Evolutionary conservation across 148 eudicot genomes (phyloP).

Genomic region (Arbutus unedo): DNA sequence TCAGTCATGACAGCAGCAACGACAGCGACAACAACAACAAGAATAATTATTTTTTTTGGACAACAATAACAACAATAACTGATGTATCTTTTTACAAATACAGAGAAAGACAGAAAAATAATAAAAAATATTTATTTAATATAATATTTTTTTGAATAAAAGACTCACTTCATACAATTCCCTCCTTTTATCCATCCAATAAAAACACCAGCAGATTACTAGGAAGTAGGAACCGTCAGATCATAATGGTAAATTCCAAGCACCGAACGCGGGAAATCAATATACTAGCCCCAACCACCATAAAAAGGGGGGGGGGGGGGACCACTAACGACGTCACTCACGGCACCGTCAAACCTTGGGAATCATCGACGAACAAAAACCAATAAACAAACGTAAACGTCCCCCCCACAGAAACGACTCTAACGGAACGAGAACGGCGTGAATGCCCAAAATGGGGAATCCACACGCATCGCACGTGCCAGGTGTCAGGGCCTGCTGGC

Average conservation of each 20-base stretch:
- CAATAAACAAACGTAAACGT: background rate
- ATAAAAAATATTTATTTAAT: background rate
- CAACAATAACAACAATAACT: too few relatives aligned
- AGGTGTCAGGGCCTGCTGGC: background rate
- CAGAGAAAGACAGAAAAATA: background rate
- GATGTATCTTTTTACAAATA: background rate
- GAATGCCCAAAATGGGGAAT: background rate
- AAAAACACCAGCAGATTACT: background rate
- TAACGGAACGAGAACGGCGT: background rate
- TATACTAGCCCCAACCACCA: background rate
- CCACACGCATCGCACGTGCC: background rate
- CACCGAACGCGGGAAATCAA: background rate
- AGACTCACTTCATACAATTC: background rate
- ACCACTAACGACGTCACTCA: constrained; percentile 4
- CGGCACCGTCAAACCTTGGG: background rate
- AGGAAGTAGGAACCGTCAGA: background rate
- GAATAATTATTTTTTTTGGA: background rate
- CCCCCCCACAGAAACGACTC: background rate
- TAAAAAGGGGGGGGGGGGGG: background rate
- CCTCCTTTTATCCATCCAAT: background rate
- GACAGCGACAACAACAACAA: background rate
- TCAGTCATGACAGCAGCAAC: background rate
- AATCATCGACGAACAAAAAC: background rate
- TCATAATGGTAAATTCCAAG: background rate
- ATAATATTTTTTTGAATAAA: background rate